These are phyloP conservation scores for Candida sojae DNA, from an alignment of 1,139 yeast species.

Conservation along the genomic window DNA sequence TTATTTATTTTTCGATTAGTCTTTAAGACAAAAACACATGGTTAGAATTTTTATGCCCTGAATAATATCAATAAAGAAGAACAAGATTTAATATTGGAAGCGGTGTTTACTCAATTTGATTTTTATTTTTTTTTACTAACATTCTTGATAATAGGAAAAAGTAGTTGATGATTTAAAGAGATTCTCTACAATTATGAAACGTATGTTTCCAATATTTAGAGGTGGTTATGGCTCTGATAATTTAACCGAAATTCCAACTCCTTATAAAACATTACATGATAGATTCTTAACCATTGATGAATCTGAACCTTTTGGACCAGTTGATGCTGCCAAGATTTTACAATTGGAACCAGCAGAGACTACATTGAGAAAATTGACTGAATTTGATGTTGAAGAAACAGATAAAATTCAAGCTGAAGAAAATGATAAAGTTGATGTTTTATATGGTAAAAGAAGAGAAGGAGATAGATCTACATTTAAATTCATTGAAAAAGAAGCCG, in stretches of 20 bases:
- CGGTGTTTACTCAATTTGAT: not conserved
- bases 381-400: slow-evolving; percentile 46
- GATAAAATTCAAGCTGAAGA: slow-evolving; percentile 21
- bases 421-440: slow-evolving; percentile 28
- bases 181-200: slow-evolving; percentile 64
- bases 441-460: slow-evolving; percentile 51
- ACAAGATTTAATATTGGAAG: not conserved
- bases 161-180: slow-evolving; percentile 52
- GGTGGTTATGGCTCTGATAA: slow-evolving; percentile 57
- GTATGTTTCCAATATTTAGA: slow-evolving; percentile 77
- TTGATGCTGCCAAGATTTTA: slow-evolving; percentile 88
- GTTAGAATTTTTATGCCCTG: slow-evolving; percentile 43
- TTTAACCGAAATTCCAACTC: slow-evolving; percentile 92
- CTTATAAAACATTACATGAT: slow-evolving; percentile 79
- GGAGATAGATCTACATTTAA: slow-evolving; percentile 69
- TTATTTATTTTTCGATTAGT: slow-evolving; percentile 61
- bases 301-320: slow-evolving; percentile 95
- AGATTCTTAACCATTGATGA: slow-evolving; percentile 89
- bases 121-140: slow-evolving; percentile 11
- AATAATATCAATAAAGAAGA: not conserved
- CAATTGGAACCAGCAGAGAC: slow-evolving; percentile 83
- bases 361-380: slow-evolving; percentile 67
- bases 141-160: slow-evolving; percentile 31
- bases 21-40: slow-evolving; percentile 68
- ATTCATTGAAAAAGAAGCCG: slow-evolving; percentile 76